Evolutionary conservation across 2,329 filamentous ascomycete species (phyloP), one percentile per base, ranked within the genome.

Genomic region (Aspergillus fischeri): DNA sequence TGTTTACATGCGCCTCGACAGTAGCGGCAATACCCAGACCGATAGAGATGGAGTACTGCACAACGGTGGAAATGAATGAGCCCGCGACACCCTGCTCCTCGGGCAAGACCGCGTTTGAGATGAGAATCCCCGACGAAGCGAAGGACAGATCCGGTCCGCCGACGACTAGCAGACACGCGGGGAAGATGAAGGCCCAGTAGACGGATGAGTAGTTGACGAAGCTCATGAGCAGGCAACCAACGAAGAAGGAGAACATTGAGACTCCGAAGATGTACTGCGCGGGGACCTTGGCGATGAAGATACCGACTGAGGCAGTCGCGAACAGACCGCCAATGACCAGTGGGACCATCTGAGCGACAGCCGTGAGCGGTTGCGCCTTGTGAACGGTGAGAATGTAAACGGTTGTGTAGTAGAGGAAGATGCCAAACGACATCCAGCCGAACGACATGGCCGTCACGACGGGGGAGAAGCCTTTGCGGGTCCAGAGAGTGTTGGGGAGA

Each of bases 1-100:
- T 57, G 53, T 74, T 75, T 2, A 75, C 65, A 52, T 77, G 65
- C 6, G 64, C 67, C 58, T 78, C 75, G 1, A 78, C 73, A 0
- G 75, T 78, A 0, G 75, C 76, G 10, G 75, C 75, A 51, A 78
- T 72, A 0, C 76, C 76, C 24, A 78, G 62, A 4, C 75, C 76
- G 25, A 77, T 69, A 10, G 71, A 73, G 35, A 78, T 77, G 27
- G 68, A 71, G 62, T 78, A 78, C 53, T 78, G 77, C 17, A 77
- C 73, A 0, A 77, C 65, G 0, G 75, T 78, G 41, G 72, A 75
- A 44, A 78, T 57, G 20, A 70, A 60, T 0, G 59, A 64, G 27
- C 74, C 75, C 0, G 73, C 75, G 53, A 78, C 70, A 14, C 76
- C 76, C 54, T 78, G 75, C 56, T 78, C 73, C 45, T 70, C 66